Evolutionary conservation across 441 rosid genomes (phyloP).

Genomic region (Capsella rubella): DNA sequence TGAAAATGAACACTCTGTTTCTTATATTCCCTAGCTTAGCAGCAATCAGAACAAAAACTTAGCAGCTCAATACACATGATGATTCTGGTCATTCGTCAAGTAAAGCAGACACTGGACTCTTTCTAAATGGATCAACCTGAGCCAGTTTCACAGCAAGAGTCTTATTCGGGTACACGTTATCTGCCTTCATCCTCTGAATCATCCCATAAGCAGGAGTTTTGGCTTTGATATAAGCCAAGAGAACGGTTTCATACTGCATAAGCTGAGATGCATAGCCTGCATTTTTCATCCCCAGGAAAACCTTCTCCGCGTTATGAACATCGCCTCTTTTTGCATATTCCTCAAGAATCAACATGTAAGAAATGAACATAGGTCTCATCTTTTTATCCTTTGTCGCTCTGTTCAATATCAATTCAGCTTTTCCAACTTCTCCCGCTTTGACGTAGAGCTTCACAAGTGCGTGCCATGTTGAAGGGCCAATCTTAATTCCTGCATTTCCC

Average conservation of each 20-base stretch:
- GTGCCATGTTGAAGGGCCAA: constrained; percentile 79
- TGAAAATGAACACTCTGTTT: constrained; percentile 5
- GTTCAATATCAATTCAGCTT: constrained; percentile 69
- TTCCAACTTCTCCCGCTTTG: constrained; percentile 78
- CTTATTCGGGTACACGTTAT: constrained; percentile 72
- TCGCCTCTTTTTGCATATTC: constrained; percentile 76
- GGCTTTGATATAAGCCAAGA: constrained; percentile 64
- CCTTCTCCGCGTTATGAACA: constrained; percentile 75
- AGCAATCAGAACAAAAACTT: background rate
- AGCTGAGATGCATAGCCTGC: constrained; percentile 63
- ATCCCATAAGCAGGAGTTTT: constrained; percentile 81
- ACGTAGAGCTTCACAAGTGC: constrained; percentile 72
- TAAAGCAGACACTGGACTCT: constrained; percentile 64
- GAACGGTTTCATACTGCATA: constrained; percentile 59
- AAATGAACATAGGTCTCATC: constrained; percentile 61
- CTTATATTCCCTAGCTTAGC: background rate
- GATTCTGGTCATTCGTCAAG: constrained; percentile 50
- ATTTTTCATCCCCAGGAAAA: constrained; percentile 72
- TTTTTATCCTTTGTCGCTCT: constrained; percentile 60
- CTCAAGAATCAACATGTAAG: constrained; percentile 67
- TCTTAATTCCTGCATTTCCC: constrained; percentile 63
- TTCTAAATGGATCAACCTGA: constrained; percentile 72
- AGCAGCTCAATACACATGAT: background rate
- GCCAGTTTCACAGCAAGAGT: constrained; percentile 56
- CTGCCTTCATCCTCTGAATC: constrained; percentile 81